Conservation (phyloP, 2,329 filamentous ascomycete species). For the Zymoseptoria passerinii region DNA sequence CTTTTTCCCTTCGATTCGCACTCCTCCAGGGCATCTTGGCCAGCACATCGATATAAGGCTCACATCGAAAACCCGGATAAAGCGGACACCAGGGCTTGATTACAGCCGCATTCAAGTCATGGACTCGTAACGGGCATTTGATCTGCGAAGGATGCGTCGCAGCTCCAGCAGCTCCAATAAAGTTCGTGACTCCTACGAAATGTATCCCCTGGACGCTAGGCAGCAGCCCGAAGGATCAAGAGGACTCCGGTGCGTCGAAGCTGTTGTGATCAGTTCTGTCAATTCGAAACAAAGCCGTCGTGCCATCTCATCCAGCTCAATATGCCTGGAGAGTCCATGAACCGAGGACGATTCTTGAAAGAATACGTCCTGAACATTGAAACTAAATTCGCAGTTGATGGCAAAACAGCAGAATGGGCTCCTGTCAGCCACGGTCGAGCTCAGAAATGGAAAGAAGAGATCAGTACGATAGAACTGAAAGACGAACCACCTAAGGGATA, state of each 20-base stretch:
- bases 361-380: conserved; percentile 4
- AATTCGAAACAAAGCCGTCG: not conserved
- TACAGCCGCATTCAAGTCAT: not conserved
- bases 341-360: conserved; percentile 1
- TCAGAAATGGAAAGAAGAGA: conserved; percentile 7
- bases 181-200: not conserved
- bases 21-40: not conserved
- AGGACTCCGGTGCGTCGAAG: not conserved
- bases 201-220: too few species aligned
- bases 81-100: too few species aligned
- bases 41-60: too few species aligned
- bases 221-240: not conserved
- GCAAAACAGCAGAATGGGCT: conserved; percentile 5
- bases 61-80: too few species aligned
- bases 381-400: conserved; percentile 4
- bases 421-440: conserved; percentile 1
- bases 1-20: not conserved
- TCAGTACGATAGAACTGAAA: not conserved
- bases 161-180: not conserved
- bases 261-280: not conserved
- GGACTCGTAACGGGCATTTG: not conserved
- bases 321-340: conserved; percentile 1
- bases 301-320: not conserved
- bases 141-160: not conserved
- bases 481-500: not conserved